A percentile compares a stretch with the other conserved stretches of the same genome.
phyloP scores from a whole-genome alignment of 768 basidiomycete genomes.

The Rhodocollybia butyracea region DNA sequence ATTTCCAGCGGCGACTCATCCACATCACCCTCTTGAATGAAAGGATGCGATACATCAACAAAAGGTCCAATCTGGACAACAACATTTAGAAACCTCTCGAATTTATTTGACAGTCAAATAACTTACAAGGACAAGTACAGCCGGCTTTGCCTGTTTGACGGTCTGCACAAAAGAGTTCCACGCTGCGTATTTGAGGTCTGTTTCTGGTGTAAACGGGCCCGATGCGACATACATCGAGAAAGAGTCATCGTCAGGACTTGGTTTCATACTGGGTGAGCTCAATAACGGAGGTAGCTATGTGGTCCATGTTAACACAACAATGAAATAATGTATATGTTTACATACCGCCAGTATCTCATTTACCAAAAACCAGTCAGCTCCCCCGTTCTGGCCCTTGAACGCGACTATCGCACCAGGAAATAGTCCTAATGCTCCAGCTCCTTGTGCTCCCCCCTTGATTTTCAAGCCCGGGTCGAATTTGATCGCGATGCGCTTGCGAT shows the following conservation, averaged over 20 bases:
- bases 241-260: conserved; percentile 38
- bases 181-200: conserved; percentile 72
- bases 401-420: conserved; percentile 91
- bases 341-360: conserved; percentile 79
- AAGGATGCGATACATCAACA: conserved; percentile 72
- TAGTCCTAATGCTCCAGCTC: conserved; percentile 64
- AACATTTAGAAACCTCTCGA: not conserved
- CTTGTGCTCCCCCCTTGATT: conserved; percentile 60
- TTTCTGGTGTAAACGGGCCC: conserved; percentile 79
- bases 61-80: conserved; percentile 82
- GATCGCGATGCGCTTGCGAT: conserved; percentile 65
- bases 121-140: conserved; percentile 74
- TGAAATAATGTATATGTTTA: conserved; percentile 5
- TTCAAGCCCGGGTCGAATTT: conserved; percentile 65
- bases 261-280: conserved; percentile 35
- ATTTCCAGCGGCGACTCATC: conserved; percentile 61
- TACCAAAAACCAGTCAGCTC: conserved; percentile 83
- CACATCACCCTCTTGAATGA: conserved; percentile 71
- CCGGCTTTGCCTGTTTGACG: conserved; percentile 64
- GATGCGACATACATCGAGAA: conserved; percentile 72
- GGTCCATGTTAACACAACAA: not conserved
- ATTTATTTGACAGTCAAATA: not conserved
- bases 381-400: conserved; percentile 86
- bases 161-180: conserved; percentile 61
- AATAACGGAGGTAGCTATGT: conserved; percentile 61